Evolutionary conservation across 2,329 filamentous ascomycete genomes (phyloP), one percentile per base, ranked within the genome.

Genomic region (Trichoderma cornu-damae): DNA sequence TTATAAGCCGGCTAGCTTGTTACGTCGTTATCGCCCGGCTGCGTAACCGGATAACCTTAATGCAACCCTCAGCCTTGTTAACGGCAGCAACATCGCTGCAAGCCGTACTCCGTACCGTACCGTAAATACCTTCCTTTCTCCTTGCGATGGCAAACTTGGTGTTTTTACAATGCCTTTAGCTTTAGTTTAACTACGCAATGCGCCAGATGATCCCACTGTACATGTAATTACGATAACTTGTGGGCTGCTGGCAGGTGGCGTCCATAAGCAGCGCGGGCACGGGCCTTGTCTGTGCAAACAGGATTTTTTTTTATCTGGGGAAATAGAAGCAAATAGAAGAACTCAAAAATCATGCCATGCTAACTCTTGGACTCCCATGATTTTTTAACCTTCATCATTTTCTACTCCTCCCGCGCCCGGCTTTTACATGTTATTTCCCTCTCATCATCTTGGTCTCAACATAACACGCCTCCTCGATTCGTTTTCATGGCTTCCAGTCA

Each of bases 401-500:
- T 43, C 37, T 24, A 43, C 37, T 42, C 35, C 28, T 43, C 26
- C 18, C 18, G 34, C 18, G 37, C 26, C 18, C 18, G 14, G 26
- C 18, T 14, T 42, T 24, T 43, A 1, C 18, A 18, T 52, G 18
- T 6, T n/a, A 43, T 52, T 52, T 16, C 37, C 26, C 16, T 34
- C 18, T 18, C 8, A 43, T 24, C 12, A 12, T 52, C 37, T 16
- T 14, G 9, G 26, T 34, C 37, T 24, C 37, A 34, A 43, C 37
- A 26, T 18, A 43, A 34, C 37, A 34, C 38, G 26, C 37, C n/a
- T 52, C 26, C 18, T 34, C 26, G 18, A 43, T 34, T 52, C 18
- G 26, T 24, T 43, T 24, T 8, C 49, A 52, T 52, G 49, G 37
- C 49, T 43, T 43, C 49, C 49, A 34, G 18, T 34, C 49, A 52